These are phyloP conservation scores for Aspergillus ostianus DNA, from an alignment of 495 filamentous ascomycete genomes.

Conservation along the genomic window DNA sequence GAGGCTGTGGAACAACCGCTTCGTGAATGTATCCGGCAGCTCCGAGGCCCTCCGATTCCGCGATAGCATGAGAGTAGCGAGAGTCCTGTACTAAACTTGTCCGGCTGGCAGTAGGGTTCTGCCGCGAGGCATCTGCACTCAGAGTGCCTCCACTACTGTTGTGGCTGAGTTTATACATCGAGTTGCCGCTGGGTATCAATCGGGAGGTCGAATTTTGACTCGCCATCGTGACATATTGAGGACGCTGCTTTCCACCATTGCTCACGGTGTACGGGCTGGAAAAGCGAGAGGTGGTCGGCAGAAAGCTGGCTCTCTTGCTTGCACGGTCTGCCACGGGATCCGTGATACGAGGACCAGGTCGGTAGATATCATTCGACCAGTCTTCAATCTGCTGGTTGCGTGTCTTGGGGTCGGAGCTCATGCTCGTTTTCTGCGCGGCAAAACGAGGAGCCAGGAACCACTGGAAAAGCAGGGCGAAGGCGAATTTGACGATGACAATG, in stretches of 20 bases:
- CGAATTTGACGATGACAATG: slow-evolving; percentile 83
- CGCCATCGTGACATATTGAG: slow-evolving; percentile 87
- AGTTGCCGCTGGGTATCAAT: slow-evolving; percentile 60
- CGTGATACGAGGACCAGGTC: slow-evolving; percentile 74
- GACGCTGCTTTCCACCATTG: slow-evolving; percentile 48
- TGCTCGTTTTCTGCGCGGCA: slow-evolving; percentile 72
- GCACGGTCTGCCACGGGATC: slow-evolving; percentile 67
- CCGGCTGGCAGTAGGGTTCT: slow-evolving; percentile 44
- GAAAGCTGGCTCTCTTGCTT: slow-evolving; percentile 79
- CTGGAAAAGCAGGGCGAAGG: slow-evolving; percentile 87
- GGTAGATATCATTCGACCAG: slow-evolving; percentile 97
- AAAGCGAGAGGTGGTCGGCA: slow-evolving; percentile 86
- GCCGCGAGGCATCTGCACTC: slow-evolving; percentile 42
- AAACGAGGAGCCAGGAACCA: slow-evolving; percentile 89
- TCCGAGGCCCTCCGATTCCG: slow-evolving; percentile 70
- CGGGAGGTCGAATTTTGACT: slow-evolving; percentile 81
- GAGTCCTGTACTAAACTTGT: slow-evolving; percentile 52
- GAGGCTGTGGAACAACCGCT: slow-evolving; percentile 94
- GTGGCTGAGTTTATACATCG: slow-evolving; percentile 68
- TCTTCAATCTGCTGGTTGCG: slow-evolving; percentile 95
- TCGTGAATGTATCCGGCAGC: slow-evolving; percentile 94
- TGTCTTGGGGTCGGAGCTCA: slow-evolving; percentile 67
- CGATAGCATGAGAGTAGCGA: slow-evolving; percentile 53
- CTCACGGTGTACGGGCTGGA: slow-evolving; percentile 85
- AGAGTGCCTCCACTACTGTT: slow-evolving; percentile 64